Base-by-base conservation (phyloP, 768 basidiomycete species). In the Favolaschia claudopus region DNA sequence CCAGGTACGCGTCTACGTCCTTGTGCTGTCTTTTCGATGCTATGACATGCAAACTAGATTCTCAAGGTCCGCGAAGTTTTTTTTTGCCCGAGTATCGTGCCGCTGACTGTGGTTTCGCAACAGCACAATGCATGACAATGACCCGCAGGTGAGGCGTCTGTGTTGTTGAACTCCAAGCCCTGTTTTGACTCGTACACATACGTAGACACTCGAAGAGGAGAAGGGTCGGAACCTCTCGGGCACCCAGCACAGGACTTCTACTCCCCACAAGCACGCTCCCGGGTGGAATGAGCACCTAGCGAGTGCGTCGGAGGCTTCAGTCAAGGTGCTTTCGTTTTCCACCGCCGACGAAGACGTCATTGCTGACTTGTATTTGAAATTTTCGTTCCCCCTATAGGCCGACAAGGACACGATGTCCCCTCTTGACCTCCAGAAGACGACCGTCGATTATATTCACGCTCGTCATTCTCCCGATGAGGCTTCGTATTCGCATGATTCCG, bases 261-360 rank as follows among this genome's bases (percentile, higher is more conserved):
- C 84, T 1, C 79, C 83, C 10, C 79, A 82, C 52, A 60, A 64
- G 42, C 69, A 83, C 60, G 87, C 88, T 0, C 89, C 88, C 4
- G 89, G 88, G 1, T 91, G 89, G 89, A 89, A 89, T 60, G 89
- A 91, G 63, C 69, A 72, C 24, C 80, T 91, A 13, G 89, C 89
- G 0, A 82, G 79, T 53, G 60, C 78, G 12, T 89, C 89, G 2
- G 89, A 91, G 71, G 89, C 89, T 5, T 72, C 75, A 17, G 76
- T 89, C 42, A 90, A 91, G 81, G 89, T 84, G 43, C 43, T n/a
- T n/a, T 22, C 22, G 10, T 17, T 5, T 29, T 32, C 14, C 13
- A 12, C 2, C 19, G 33, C 12, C 10, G 8, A 9, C 3, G 22
- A 3, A 14, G 31, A 22, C 14, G 28, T 20, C 32, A 20, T 46